A percentile compares a stretch with the other conserved stretches of the same genome.
Evolutionary conservation across 2,329 filamentous ascomycete genomes (phyloP).

Genomic region (Talaromyces funiculosus): DNA sequence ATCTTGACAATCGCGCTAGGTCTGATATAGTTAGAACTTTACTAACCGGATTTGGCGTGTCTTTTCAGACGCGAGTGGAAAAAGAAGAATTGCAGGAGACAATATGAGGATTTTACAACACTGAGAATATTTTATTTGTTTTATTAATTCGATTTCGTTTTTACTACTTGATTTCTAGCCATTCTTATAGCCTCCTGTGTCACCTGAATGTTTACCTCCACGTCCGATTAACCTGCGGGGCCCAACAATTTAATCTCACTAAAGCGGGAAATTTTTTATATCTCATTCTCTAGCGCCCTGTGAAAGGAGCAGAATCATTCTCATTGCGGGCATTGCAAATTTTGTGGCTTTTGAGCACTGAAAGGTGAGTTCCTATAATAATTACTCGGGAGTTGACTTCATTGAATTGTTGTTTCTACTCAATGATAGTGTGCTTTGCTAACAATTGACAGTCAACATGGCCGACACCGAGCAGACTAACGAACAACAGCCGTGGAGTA

Average conservation of each 20-base stretch:
- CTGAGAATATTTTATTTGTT: background rate
- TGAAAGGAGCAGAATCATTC: background rate
- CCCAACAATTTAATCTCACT: slow-evolving; percentile 6
- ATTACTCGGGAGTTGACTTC: background rate
- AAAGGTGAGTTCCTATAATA: background rate
- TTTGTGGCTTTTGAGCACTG: background rate
- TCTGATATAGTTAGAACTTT: background rate
- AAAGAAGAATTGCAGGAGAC: background rate
- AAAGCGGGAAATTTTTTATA: slow-evolving; percentile 11
- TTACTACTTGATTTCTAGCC: background rate
- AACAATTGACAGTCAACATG: slow-evolving; percentile 8
- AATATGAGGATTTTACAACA: background rate
- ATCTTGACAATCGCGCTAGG: background rate
- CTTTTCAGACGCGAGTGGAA: background rate
- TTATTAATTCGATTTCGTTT: too few relatives aligned
- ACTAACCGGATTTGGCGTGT: background rate
- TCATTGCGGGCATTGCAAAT: slow-evolving; percentile 4
- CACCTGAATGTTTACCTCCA: background rate
- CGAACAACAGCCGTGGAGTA: slow-evolving; percentile 14
- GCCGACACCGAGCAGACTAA: slow-evolving; percentile 10
- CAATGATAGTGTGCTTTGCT: background rate
- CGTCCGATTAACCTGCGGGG: slow-evolving; percentile 1
- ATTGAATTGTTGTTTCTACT: background rate
- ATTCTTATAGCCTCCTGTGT: background rate
- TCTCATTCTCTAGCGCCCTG: background rate